Evolutionary conservation across 805 yeast genomes (phyloP).

Genomic region (Candida odintsovae): DNA sequence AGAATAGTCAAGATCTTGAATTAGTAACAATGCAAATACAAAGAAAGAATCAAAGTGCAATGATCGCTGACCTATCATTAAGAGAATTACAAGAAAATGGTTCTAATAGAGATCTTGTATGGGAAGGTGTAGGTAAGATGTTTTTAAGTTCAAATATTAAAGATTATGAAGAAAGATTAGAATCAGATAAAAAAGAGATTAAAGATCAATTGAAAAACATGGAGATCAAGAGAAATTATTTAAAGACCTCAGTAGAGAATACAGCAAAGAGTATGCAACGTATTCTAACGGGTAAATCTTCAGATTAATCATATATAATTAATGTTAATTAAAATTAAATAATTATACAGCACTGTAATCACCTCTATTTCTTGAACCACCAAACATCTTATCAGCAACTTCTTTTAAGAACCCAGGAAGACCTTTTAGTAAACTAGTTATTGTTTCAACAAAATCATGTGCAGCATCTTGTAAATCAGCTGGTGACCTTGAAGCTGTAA

Average conservation of each 20-base stretch:
- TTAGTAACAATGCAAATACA: slow-evolving; percentile 41
- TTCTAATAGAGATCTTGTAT: slow-evolving; percentile 45
- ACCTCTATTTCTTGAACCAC: slow-evolving; percentile 59
- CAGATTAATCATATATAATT: slow-evolving; percentile 1
- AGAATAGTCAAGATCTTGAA: slow-evolving; percentile 53
- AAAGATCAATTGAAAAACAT: slow-evolving; percentile 57
- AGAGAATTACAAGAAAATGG: slow-evolving; percentile 41
- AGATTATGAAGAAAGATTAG: slow-evolving; percentile 43
- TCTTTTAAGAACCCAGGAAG: slow-evolving; percentile 66
- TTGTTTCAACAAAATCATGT: slow-evolving; percentile 66
- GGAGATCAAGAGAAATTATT: slow-evolving; percentile 62
- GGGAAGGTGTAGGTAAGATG: slow-evolving; percentile 84
- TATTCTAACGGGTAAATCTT: slow-evolving; percentile 17
- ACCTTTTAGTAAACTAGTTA: slow-evolving; percentile 49
- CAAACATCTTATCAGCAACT: slow-evolving; percentile 58
- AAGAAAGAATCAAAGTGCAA: slow-evolving; percentile 9
- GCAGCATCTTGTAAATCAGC: slow-evolving; percentile 70
- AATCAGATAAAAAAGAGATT: slow-evolving; percentile 45
- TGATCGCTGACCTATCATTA: slow-evolving; percentile 34
- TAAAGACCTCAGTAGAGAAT: slow-evolving; percentile 72
- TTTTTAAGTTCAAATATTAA: slow-evolving; percentile 42
- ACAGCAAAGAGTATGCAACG: slow-evolving; percentile 59
- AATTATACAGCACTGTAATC: slow-evolving; percentile 81
- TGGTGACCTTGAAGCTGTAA: slow-evolving; percentile 59
- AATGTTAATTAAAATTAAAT: not conserved